Evolutionary conservation across 2,329 filamentous ascomycete genomes (phyloP), one percentile per base, ranked within the genome.

Genomic region (Drechslerella stenobrocha): DNA sequence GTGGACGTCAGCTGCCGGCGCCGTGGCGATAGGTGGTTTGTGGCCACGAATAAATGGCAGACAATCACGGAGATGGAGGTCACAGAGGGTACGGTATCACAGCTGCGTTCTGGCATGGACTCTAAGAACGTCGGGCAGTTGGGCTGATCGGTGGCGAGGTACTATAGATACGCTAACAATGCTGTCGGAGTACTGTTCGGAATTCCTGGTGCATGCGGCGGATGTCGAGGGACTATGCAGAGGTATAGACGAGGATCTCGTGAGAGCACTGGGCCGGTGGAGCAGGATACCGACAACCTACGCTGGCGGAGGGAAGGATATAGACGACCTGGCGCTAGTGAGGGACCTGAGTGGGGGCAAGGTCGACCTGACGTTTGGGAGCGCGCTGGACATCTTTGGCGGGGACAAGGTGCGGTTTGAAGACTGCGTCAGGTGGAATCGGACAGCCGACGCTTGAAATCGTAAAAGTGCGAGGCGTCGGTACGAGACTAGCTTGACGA

Each of bases 1-100:
- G 91, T 98, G 75, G 93, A 98, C 75, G 82, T 98, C 22, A 96
- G 90, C 77, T 98, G 93, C 75, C 85, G 93, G 52, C 82, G 86
- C 63, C 86, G 85, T 66, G 87, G 82, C 34, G 80, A 86, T 58
- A 86, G 80, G 35, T 98, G 93, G 93, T 90, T 88, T 74, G 93
- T 98, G n/a, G 92, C 93, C 57, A 98, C 95, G 87, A 89, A 98
- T 77, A 95, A 95, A 77, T 98, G 93, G 93, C 93, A 97, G 80
- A 96, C 90, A 1, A 87, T 97, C 58, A 97, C 93, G 1, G 89
- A 96, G 74, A 95, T 96, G 85, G 90, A 96, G 75, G 85, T 98
- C 71, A 92, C 87, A 70, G 81, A 88, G 81, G 88, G 92, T 91
- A 78, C 70, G 18, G 55, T 37, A 52, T 44, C 8, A 28, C 6